Evolutionary conservation across 768 basidiomycete genomes (phyloP).

Genomic region (Porpolomopsis calyptriformis): DNA sequence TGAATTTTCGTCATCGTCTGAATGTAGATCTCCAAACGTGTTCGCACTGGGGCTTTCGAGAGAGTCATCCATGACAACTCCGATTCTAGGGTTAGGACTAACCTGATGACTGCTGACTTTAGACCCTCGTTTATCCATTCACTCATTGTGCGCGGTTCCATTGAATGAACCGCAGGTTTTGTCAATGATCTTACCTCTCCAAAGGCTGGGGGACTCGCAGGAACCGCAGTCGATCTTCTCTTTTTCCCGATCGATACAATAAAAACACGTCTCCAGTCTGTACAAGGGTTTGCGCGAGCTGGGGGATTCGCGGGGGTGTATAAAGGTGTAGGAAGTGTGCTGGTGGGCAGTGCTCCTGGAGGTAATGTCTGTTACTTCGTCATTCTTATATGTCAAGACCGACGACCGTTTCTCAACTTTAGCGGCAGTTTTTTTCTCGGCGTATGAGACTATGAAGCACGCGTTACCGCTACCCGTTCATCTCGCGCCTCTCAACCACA

Average conservation of each 20-base stretch:
- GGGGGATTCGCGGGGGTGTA: constrained; percentile 90
- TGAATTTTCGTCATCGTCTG: constrained; percentile 34
- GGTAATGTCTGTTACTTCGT: constrained; percentile 37
- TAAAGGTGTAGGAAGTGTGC: constrained; percentile 87
- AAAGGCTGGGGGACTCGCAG: constrained; percentile 90
- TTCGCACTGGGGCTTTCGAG: constrained; percentile 35
- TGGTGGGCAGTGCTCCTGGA: constrained; percentile 91
- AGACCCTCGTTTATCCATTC: constrained; percentile 39
- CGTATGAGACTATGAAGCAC: constrained; percentile 82
- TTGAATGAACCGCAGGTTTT: background rate
- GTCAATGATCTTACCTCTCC: background rate
- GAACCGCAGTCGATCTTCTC: constrained; percentile 85
- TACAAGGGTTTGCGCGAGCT: constrained; percentile 72
- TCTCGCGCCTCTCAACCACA: constrained; percentile 48
- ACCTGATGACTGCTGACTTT: constrained; percentile 3
- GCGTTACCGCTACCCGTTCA: constrained; percentile 50
- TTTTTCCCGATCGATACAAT: constrained; percentile 97
- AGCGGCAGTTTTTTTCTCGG: constrained; percentile 95
- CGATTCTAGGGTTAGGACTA: background rate
- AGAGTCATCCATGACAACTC: constrained; percentile 45
- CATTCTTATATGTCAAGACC: background rate
- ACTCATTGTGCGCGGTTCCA: constrained; percentile 28
- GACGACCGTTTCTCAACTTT: too few species aligned
- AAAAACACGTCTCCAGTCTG: constrained; percentile 89
- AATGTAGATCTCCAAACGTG: constrained; percentile 17